These are phyloP conservation scores for Salix caprea DNA, from an alignment of 345 rosid genomes.

Conservation along the genomic window DNA sequence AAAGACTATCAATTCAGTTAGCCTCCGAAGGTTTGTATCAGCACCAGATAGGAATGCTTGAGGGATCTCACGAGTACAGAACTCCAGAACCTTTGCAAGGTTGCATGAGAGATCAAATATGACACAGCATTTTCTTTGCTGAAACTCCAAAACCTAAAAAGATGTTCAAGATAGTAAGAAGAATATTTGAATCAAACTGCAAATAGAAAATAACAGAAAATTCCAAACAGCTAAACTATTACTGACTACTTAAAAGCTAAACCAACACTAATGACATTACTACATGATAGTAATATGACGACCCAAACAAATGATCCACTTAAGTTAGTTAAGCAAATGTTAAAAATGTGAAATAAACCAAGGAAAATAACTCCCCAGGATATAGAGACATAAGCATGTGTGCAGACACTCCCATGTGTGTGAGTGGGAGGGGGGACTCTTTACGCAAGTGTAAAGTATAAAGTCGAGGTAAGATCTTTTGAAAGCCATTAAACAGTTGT, in stretches of 20 bases:
- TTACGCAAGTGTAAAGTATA: background rate
- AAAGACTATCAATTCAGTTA: constrained; percentile 76
- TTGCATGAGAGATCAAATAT: constrained; percentile 94
- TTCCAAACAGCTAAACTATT: background rate
- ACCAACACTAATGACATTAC: background rate
- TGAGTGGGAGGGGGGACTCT: background rate
- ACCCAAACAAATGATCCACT: background rate
- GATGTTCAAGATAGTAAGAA: constrained; percentile 4
- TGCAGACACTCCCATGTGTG: background rate
- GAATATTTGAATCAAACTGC: background rate
- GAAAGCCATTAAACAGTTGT: background rate
- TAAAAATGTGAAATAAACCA: background rate
- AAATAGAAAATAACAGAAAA: background rate
- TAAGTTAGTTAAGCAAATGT: background rate
- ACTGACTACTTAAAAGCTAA: background rate
- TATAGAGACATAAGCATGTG: background rate
- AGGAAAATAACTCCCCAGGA: background rate
- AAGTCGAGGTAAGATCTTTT: background rate
- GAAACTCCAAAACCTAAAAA: constrained; percentile 69
- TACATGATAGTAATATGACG: background rate
- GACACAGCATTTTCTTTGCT: constrained; percentile 81
- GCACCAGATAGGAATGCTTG: constrained; percentile 74
- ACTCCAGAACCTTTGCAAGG: constrained; percentile 87
- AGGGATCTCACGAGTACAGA: constrained; percentile 79
- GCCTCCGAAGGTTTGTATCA: constrained; percentile 85